These are phyloP conservation scores for Vanilla planifolia DNA, from an alignment of 106 monocot species.

Conservation along the genomic window DNA sequence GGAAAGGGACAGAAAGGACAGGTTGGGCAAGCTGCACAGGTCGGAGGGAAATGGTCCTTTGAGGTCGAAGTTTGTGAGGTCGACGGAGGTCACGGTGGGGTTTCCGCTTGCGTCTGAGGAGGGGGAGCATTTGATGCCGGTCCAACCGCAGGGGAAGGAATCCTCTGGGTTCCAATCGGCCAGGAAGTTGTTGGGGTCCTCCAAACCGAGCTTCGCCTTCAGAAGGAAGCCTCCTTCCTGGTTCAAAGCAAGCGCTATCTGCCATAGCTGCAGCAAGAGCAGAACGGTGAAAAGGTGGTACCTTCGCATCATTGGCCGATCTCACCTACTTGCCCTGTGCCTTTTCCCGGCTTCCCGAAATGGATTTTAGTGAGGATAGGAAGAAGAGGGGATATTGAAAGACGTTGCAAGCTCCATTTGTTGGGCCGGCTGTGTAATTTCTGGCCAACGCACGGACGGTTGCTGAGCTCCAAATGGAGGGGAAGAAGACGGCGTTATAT, in stretches of 20 bases:
- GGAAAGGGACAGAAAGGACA: constrained; percentile 39
- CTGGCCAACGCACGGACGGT: neutral
- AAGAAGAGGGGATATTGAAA: neutral
- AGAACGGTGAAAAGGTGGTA: neutral
- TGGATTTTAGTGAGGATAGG: no score
- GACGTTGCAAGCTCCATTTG: neutral
- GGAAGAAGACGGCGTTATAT: no score
- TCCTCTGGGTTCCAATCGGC: constrained; percentile 32
- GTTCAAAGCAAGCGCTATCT: constrained; percentile 13
- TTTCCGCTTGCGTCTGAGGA: neutral
- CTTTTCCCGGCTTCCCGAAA: no score
- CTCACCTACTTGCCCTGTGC: neutral
- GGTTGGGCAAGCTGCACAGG: constrained; percentile 49
- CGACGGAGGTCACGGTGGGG: constrained; percentile 15
- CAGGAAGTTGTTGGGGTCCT: constrained; percentile 18
- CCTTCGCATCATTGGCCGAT: neutral
- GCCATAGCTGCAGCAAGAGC: constrained; percentile 1
- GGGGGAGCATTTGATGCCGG: constrained; percentile 27
- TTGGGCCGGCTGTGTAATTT: neutral
- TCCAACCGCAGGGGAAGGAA: constrained; percentile 47
- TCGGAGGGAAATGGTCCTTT: constrained; percentile 33
- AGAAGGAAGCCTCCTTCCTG: constrained; percentile 40
- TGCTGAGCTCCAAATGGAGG: neutral
- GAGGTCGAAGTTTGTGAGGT: constrained; percentile 19
- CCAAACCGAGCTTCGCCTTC: constrained; percentile 23